phyloP scores from a whole-genome alignment of 805 yeast species.

The Saturnispora dispora region DNA sequence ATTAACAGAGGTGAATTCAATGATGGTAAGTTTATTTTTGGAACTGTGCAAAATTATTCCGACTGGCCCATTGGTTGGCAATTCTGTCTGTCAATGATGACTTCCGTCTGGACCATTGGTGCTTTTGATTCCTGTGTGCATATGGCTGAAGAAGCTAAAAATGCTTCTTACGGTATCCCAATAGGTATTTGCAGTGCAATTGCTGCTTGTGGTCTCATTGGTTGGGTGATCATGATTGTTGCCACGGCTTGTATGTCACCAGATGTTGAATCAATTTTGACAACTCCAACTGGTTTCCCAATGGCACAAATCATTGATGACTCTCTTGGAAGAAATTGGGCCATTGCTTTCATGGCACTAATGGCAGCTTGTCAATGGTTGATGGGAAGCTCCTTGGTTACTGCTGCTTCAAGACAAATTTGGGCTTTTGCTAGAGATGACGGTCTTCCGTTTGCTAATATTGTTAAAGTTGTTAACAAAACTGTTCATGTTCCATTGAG shows the following conservation, averaged over 20 bases:
- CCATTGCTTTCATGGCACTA: constrained; percentile 50
- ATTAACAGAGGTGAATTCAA: constrained; percentile 30
- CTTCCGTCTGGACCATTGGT: constrained; percentile 66
- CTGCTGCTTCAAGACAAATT: constrained; percentile 60
- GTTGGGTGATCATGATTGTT: constrained; percentile 45
- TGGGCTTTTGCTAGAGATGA: constrained; percentile 73
- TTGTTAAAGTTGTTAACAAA: constrained; percentile 46
- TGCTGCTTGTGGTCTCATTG: constrained; percentile 45
- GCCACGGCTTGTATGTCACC: constrained; percentile 44
- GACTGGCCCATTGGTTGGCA: constrained; percentile 54
- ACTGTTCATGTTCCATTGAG: constrained; percentile 48
- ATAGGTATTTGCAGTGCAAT: constrained; percentile 53
- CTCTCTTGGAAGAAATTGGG: constrained; percentile 54
- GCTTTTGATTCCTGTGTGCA: constrained; percentile 65
- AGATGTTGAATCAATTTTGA: constrained; percentile 33
- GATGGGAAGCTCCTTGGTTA: constrained; percentile 53
- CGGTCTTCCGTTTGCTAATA: constrained; percentile 53
- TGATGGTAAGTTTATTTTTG: constrained; percentile 44
- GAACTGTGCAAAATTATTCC: constrained; percentile 37
- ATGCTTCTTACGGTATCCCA: constrained; percentile 54
- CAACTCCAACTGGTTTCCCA: constrained; percentile 44
- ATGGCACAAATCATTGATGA: constrained; percentile 55
- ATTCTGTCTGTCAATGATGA: constrained; percentile 37
- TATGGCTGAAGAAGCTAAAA: constrained; percentile 59
- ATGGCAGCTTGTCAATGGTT: constrained; percentile 52